phyloP scores from a whole-genome alignment of 805 yeast genomes.

The Schwanniomyces vanrijiae region DNA sequence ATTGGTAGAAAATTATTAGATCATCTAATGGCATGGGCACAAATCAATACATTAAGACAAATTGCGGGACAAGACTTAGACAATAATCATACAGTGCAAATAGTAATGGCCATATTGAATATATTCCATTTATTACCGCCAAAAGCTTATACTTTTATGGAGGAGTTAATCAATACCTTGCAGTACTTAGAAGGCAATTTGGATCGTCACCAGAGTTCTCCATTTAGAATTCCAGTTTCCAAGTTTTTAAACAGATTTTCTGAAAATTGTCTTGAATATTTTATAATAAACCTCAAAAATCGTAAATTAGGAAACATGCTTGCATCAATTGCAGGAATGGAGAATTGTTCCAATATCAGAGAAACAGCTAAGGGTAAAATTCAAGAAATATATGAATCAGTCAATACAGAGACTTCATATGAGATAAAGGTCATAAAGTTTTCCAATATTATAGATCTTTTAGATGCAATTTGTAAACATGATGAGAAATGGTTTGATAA shows the following conservation, averaged over 20 bases:
- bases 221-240: constrained; percentile 89
- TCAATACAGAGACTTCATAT: constrained; percentile 47
- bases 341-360: constrained; percentile 58
- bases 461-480: constrained; percentile 50
- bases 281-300: constrained; percentile 62
- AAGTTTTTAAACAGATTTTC: constrained; percentile 83
- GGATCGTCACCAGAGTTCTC: constrained; percentile 82
- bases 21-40: constrained; percentile 95
- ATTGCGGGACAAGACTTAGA: constrained; percentile 79
- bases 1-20: constrained; percentile 91
- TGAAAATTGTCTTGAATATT: constrained; percentile 68
- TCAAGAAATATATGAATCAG: constrained; percentile 44
- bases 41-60: constrained; percentile 70
- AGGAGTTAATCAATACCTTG: constrained; percentile 76
- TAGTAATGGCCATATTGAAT: constrained; percentile 85
- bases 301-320: constrained; percentile 66
- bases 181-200: constrained; percentile 77
- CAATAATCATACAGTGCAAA: constrained; percentile 78
- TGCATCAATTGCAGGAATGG: constrained; percentile 60
- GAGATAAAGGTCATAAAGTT: constrained; percentile 63
- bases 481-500: constrained; percentile 59
- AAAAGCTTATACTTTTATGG: constrained; percentile 88
- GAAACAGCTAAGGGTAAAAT: constrained; percentile 55
- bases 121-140: constrained; percentile 91
- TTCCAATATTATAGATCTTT: constrained; percentile 70